These are phyloP conservation scores for Gossypium lobatum DNA, from an alignment of 441 rosid genomes.

Conservation along the genomic window DNA sequence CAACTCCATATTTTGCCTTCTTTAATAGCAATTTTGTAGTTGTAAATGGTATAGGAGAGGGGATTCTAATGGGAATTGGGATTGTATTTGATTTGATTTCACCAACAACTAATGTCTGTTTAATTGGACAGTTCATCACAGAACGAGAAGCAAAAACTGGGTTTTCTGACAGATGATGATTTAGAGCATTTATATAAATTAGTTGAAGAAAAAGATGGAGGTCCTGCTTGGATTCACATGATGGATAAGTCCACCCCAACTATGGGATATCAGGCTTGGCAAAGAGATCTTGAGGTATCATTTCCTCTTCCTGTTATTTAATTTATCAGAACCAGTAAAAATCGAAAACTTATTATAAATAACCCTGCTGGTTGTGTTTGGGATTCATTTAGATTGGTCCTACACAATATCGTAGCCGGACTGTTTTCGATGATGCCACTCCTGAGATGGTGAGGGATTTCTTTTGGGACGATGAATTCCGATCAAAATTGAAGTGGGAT, in stretches of 20 bases:
- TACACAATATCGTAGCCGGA: slow-evolving; percentile 83
- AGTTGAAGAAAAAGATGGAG: slow-evolving; percentile 87
- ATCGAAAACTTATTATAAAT: neutral
- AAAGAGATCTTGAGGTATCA: slow-evolving; percentile 74
- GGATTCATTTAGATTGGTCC: slow-evolving; percentile 55
- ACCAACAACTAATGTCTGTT: neutral
- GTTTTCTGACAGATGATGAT: slow-evolving; percentile 50
- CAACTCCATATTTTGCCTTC: neutral
- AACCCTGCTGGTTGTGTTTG: neutral
- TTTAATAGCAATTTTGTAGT: neutral
- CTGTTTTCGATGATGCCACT: slow-evolving; percentile 77
- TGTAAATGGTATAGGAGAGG: neutral
- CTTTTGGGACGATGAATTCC: slow-evolving; percentile 89
- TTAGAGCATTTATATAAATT: slow-evolving; percentile 58
- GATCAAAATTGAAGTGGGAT: slow-evolving; percentile 66
- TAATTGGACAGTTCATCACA: slow-evolving; percentile 39
- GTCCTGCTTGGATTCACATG: slow-evolving; percentile 92
- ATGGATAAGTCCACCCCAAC: slow-evolving; percentile 76
- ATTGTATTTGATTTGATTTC: neutral
- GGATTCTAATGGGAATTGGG: neutral
- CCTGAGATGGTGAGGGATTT: slow-evolving; percentile 89
- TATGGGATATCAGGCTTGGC: slow-evolving; percentile 84
- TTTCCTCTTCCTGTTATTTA: neutral
- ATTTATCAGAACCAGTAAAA: neutral
- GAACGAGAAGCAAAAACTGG: slow-evolving; percentile 26